These are phyloP conservation scores for Penstemon barbatus DNA, from an alignment of 257 asterid species.

Conservation along the genomic window DNA sequence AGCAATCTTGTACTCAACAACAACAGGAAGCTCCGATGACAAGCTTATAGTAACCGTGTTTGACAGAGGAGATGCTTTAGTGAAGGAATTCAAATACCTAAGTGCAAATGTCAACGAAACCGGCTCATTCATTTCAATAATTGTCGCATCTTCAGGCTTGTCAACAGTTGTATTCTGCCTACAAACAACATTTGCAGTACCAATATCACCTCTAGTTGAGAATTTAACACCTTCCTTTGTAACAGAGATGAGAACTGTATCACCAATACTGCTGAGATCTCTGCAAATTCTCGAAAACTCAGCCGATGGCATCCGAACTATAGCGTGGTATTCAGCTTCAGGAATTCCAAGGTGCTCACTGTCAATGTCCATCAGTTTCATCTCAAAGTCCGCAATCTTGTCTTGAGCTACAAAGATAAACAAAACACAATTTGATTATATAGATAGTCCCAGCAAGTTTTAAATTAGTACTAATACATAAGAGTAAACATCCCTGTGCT, in stretches of 20 bases:
- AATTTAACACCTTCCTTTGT: slow-evolving; percentile 93
- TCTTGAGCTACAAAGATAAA: slow-evolving; percentile 48
- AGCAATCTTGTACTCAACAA: slow-evolving; percentile 68
- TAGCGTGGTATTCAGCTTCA: slow-evolving; percentile 62
- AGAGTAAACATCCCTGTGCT: no score
- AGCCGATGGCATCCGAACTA: slow-evolving; percentile 68
- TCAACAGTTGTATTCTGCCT: slow-evolving; percentile 87
- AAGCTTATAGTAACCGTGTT: slow-evolving; percentile 58
- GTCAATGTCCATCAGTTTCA: slow-evolving; percentile 69
- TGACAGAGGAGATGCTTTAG: slow-evolving; percentile 59
- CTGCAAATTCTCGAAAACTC: slow-evolving; percentile 62
- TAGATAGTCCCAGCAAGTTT: neutral
- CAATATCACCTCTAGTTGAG: slow-evolving; percentile 91
- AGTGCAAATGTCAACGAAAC: slow-evolving; percentile 64
- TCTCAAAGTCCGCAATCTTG: slow-evolving; percentile 65
- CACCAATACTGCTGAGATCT: slow-evolving; percentile 68
- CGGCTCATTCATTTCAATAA: slow-evolving; percentile 67
- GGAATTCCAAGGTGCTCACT: slow-evolving; percentile 72
- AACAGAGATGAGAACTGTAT: slow-evolving; percentile 84
- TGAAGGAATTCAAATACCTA: slow-evolving; percentile 59
- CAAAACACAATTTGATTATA: neutral
- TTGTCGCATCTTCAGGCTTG: slow-evolving; percentile 74
- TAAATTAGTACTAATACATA: no score
- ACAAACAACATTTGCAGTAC: slow-evolving; percentile 79
- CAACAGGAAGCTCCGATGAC: slow-evolving; percentile 67